phyloP scores from a whole-genome alignment of 2,329 filamentous ascomycete genomes.

The Rhynchosporium graminicola region DNA sequence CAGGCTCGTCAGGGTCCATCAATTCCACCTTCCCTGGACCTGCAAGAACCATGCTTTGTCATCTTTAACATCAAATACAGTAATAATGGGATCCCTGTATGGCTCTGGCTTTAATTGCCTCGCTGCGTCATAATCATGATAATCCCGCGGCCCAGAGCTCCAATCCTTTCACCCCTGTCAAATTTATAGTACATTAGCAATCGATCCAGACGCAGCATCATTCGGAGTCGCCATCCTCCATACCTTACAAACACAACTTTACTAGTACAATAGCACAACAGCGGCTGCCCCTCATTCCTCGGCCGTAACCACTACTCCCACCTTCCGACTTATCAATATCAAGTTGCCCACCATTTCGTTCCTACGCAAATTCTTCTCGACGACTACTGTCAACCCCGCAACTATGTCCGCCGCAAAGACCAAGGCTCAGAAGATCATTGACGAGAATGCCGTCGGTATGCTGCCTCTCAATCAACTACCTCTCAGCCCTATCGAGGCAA shows the following conservation, averaged over 20 bases:
- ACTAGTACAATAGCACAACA: constrained; percentile 3
- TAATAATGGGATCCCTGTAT: too few species aligned
- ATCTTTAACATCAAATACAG: background rate
- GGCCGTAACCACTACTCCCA: constrained; percentile 7
- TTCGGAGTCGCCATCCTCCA: background rate
- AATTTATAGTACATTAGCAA: background rate
- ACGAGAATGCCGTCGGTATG: constrained; percentile 83
- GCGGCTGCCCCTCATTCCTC: constrained; percentile 13
- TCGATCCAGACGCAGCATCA: constrained; percentile 1
- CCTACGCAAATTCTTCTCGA: constrained; percentile 70
- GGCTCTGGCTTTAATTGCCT: background rate
- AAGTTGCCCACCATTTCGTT: constrained; percentile 58
- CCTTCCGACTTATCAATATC: constrained; percentile 16
- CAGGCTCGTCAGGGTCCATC: too few species aligned
- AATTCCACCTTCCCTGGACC: background rate
- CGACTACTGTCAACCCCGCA: constrained; percentile 56
- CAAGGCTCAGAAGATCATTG: constrained; percentile 84
- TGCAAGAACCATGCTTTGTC: constrained; percentile 10
- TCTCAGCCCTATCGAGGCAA: background rate
- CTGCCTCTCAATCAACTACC: constrained; percentile 24
- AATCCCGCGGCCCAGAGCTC: background rate
- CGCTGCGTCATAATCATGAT: constrained; percentile 13
- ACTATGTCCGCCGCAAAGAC: constrained; percentile 80
- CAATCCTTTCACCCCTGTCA: constrained; percentile 12
- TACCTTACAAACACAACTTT: background rate